Evolutionary conservation across 768 basidiomycete species (phyloP), one percentile per base, ranked within the genome.

Genomic region (Tulasnella sp.): DNA sequence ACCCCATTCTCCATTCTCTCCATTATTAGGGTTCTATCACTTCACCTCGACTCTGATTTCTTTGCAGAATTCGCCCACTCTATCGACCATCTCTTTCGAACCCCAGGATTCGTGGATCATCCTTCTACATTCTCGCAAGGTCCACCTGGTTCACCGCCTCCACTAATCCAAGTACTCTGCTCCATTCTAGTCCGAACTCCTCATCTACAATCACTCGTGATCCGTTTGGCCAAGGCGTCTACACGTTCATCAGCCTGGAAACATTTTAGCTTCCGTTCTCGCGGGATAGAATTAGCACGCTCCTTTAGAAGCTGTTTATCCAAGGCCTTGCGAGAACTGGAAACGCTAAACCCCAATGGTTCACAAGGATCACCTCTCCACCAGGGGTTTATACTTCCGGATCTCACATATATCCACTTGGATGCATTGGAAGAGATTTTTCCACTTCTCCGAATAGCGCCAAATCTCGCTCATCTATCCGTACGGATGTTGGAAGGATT

Each of bases 1-100:
- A 40, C 16, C n/a, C 13, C 12, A 22, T 40, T 28, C 22, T 2
- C 1, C 22, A 10, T n/a, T 7, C 3, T 45, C 16, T 44, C 16
- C n/a, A n/a, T n/a, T n/a, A n/a, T n/a, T 28, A 50, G 48, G 20
- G 27, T 33, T 27, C 39, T 50, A 8, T 50, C 48, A 28, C 35
- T 50, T 28, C 37, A 50, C 37, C 35, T 50, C 35, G 48, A 50
- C 39, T 20, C 34, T 9, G 48, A 50, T 15, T 50, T 50, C 48
- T 50, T 50, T 28, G 6, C 37, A 16, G 48, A 50, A 19, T 50
- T 50, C 22, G 48, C 48, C 15, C 37, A 28, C 8, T 20, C 48
- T 16, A 24, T 50, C 37, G 48, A 50, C 37, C 25, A 25, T 40
- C 37, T 22, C 16, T 50, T 42, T 40, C 48, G 48, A 22, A 50